Conservation (phyloP, 805 yeast genomes). For the Kuraishia borneana region DNA sequence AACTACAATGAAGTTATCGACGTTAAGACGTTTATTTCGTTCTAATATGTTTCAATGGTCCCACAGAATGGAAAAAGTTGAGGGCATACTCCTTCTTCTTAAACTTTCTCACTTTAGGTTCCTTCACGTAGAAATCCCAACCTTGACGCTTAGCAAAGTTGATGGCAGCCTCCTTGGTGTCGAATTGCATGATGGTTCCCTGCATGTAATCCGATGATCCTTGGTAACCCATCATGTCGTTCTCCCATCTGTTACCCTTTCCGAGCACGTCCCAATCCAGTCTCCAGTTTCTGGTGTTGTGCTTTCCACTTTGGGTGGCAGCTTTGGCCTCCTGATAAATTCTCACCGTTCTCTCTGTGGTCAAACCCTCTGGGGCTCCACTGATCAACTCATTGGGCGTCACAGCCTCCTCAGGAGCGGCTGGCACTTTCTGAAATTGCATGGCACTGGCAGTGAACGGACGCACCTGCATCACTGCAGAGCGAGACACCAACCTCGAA, state of each 20-base stretch:
- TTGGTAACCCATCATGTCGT: slow-evolving; percentile 80
- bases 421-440: neutral
- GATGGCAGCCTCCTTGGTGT: slow-evolving; percentile 64
- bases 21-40: slow-evolving; percentile 39
- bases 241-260: slow-evolving; percentile 80
- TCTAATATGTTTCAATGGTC: slow-evolving; percentile 69
- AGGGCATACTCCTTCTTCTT: slow-evolving; percentile 63
- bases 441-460: neutral
- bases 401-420: slow-evolving; percentile 12
- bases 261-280: slow-evolving; percentile 76
- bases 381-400: slow-evolving; percentile 47
- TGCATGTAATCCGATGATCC: slow-evolving; percentile 74
- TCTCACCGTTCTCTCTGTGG: slow-evolving; percentile 55
- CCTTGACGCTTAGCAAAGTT: slow-evolving; percentile 77
- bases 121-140: slow-evolving; percentile 75
- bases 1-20: too few relatives aligned
- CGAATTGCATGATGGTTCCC: slow-evolving; percentile 66
- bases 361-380: slow-evolving; percentile 68
- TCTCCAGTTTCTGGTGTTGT: slow-evolving; percentile 51
- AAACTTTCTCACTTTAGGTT: slow-evolving; percentile 67
- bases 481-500: too few relatives aligned
- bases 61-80: slow-evolving; percentile 59
- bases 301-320: slow-evolving; percentile 68
- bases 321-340: slow-evolving; percentile 69
- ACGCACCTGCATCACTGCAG: neutral